phyloP scores from a whole-genome alignment of 331 rosid genomes.

The Quercus tomentella region DNA sequence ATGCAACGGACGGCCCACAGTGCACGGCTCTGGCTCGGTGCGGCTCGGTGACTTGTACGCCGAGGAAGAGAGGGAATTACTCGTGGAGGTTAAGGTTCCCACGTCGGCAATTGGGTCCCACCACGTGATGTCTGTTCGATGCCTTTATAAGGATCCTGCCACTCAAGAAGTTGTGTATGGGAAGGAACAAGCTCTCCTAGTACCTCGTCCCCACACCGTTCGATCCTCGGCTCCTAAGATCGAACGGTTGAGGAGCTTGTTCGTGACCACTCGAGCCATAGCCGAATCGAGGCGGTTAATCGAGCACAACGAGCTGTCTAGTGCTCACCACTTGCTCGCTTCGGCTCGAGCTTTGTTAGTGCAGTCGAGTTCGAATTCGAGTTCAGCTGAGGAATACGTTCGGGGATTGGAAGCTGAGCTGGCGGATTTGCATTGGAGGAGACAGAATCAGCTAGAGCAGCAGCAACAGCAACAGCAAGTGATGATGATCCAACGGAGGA shows the following conservation, averaged over 20 bases:
- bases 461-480: conserved; percentile 22
- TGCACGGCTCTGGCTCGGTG: conserved; percentile 56
- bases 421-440: conserved; percentile 70
- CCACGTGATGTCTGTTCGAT: conserved; percentile 72
- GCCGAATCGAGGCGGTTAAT: conserved; percentile 73
- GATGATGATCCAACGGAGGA: conserved; percentile 46
- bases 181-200: conserved; percentile 52
- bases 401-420: conserved; percentile 73
- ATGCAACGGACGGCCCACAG: conserved; percentile 59
- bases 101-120: conserved; percentile 36
- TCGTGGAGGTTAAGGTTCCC: conserved; percentile 69
- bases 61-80: conserved; percentile 78
- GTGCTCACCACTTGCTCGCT: conserved; percentile 72
- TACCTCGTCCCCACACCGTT: conserved; percentile 37
- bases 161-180: conserved; percentile 71
- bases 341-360: conserved; percentile 76
- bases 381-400: conserved; percentile 41
- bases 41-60: conserved; percentile 89
- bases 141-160: conserved; percentile 74
- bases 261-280: conserved; percentile 70
- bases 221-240: conserved; percentile 32
- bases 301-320: conserved; percentile 51
- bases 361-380: conserved; percentile 40
- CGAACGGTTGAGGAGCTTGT: conserved; percentile 56
- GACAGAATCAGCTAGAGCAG: conserved; percentile 44